Conservation (phyloP, 495 filamentous ascomycete genomes). For the Evernia prunastri region DNA sequence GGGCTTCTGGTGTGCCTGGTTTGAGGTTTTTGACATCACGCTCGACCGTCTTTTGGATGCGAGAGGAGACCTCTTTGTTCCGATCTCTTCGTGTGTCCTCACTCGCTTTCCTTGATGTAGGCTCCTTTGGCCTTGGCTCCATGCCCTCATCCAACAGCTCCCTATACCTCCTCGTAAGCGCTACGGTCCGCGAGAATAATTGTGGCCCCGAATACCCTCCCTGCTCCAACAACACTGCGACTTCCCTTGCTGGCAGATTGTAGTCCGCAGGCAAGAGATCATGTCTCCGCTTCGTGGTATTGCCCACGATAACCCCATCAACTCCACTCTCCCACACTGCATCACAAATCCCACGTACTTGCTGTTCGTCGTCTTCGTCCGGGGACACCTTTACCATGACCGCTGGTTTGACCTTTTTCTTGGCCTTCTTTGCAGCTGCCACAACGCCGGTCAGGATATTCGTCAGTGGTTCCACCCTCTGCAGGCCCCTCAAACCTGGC, state of each 20-base stretch:
- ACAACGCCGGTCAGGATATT: slow-evolving; percentile 76
- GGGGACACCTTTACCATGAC: slow-evolving; percentile 98
- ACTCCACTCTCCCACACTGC: slow-evolving; percentile 80
- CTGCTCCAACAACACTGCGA: slow-evolving; percentile 59
- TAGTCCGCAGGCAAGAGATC: slow-evolving; percentile 59
- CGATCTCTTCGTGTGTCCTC: neutral
- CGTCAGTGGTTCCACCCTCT: slow-evolving; percentile 74
- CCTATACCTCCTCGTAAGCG: slow-evolving; percentile 72
- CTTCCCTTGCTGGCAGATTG: slow-evolving; percentile 58
- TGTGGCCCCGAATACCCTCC: slow-evolving; percentile 89
- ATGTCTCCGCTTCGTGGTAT: slow-evolving; percentile 81
- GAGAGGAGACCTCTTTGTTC: neutral
- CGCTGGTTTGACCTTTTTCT: slow-evolving; percentile 65
- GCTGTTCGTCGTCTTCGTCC: slow-evolving; percentile 77
- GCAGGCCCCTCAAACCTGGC: slow-evolving; percentile 76
- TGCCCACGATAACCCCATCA: slow-evolving; percentile 94
- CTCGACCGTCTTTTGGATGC: slow-evolving; percentile 26
- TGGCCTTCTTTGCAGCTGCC: slow-evolving; percentile 57
- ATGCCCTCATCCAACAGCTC: slow-evolving; percentile 55
- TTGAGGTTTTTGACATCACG: slow-evolving; percentile 26
- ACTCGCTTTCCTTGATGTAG: slow-evolving; percentile 1
- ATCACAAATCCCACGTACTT: slow-evolving; percentile 79
- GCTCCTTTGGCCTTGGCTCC: neutral
- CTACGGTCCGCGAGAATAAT: slow-evolving; percentile 69
- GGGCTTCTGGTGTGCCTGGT: slow-evolving; percentile 8